phyloP scores from a whole-genome alignment of 2,329 filamentous ascomycete species.

The Aspergillus sclerotialis region DNA sequence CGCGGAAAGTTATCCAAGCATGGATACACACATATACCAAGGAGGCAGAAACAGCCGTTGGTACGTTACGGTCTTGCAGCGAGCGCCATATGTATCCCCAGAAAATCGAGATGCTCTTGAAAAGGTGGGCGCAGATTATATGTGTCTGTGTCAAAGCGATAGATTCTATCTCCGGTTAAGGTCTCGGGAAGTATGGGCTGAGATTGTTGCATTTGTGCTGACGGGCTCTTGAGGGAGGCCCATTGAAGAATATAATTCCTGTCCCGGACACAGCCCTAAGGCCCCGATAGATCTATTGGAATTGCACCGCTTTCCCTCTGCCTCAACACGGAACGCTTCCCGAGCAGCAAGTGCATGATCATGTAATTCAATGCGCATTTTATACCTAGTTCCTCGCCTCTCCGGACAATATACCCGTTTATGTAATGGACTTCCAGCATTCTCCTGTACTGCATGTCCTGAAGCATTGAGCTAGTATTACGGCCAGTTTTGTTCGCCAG shows the following conservation, averaged over 20 bases:
- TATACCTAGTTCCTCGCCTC: slow-evolving; percentile 67
- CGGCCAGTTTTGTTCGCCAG: slow-evolving; percentile 49
- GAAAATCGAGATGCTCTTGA: slow-evolving; percentile 22
- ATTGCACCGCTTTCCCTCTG: slow-evolving; percentile 23
- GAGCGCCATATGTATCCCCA: slow-evolving; percentile 9
- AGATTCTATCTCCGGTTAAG: slow-evolving; percentile 12
- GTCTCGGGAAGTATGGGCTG: slow-evolving; percentile 1
- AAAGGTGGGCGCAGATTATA: slow-evolving; percentile 35
- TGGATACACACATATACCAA: slow-evolving; percentile 29
- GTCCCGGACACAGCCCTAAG: slow-evolving; percentile 5
- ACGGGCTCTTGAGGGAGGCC: no score
- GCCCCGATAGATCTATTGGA: slow-evolving; percentile 20
- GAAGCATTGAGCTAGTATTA: slow-evolving; percentile 61
- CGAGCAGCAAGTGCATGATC: slow-evolving; percentile 65
- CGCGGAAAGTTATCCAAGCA: slow-evolving; percentile 24
- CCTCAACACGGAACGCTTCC: slow-evolving; percentile 50
- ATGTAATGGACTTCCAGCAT: slow-evolving; percentile 74
- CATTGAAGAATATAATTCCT: no score
- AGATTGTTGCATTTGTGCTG: no score
- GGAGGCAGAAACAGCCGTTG: slow-evolving; percentile 26
- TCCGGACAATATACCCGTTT: slow-evolving; percentile 77
- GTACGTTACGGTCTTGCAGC: slow-evolving; percentile 8
- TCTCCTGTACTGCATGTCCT: slow-evolving; percentile 54
- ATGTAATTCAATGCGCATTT: slow-evolving; percentile 65
- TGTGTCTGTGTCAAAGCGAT: slow-evolving; percentile 24